These are phyloP conservation scores for Vicia villosa DNA, from an alignment of 306 rosid species.

Conservation along the genomic window DNA sequence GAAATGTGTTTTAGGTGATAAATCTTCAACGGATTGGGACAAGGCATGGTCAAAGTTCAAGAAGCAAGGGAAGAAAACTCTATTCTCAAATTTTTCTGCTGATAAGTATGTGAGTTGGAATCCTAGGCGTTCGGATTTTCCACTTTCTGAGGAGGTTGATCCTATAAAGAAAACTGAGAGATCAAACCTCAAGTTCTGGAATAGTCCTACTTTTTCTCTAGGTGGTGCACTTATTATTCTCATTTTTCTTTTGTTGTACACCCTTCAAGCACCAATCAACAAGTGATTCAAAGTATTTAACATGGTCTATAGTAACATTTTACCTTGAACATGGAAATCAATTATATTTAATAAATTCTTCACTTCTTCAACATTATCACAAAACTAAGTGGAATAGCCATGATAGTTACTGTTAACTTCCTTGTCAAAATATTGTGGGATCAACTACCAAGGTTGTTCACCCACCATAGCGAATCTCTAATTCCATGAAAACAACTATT, in stretches of 20 bases:
- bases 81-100: slow-evolving; percentile 69
- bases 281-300: too few species aligned
- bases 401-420: too few species aligned
- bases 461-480: too few species aligned
- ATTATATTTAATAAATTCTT: too few species aligned
- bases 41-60: slow-evolving; percentile 86
- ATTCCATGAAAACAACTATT: too few species aligned
- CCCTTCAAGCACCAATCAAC: slow-evolving; percentile 75
- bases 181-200: slow-evolving; percentile 86
- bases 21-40: slow-evolving; percentile 85
- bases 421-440: too few species aligned
- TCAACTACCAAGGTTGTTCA: too few species aligned
- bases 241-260: slow-evolving; percentile 72
- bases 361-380: too few species aligned
- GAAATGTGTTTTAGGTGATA: slow-evolving; percentile 54
- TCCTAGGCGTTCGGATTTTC: slow-evolving; percentile 65
- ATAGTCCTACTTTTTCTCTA: slow-evolving; percentile 76
- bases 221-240: slow-evolving; percentile 77
- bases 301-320: too few species aligned
- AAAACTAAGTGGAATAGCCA: too few species aligned
- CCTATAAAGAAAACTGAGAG: slow-evolving; percentile 91
- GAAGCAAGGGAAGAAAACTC: slow-evolving; percentile 66
- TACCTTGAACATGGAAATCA: too few species aligned
- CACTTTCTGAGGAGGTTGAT: slow-evolving; percentile 86
- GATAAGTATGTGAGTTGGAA: slow-evolving; percentile 93